phyloP scores from a whole-genome alignment of 2,329 filamentous ascomycete genomes.

The Pseudohalonectria lignicola region DNA sequence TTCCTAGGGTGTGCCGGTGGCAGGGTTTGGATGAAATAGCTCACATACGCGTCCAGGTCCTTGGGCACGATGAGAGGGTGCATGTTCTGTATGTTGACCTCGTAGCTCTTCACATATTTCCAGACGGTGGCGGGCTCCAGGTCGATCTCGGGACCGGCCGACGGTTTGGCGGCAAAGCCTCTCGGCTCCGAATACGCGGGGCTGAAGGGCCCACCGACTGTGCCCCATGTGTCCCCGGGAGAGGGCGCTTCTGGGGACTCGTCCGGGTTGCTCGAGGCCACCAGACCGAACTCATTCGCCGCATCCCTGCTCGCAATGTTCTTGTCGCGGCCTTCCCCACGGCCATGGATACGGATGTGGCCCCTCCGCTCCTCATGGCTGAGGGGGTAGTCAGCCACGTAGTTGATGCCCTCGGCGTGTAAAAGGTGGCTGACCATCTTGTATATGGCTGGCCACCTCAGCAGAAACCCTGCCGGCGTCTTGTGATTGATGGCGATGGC shows the following conservation, averaged over 20 bases:
- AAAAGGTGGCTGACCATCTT: conserved; percentile 46
- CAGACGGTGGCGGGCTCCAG: conserved; percentile 39
- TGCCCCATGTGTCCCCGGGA: conserved; percentile 47
- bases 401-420: conserved; percentile 36
- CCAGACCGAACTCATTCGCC: conserved; percentile 21
- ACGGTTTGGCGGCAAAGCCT: conserved; percentile 21
- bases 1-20: conserved; percentile 19
- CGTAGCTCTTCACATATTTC: conserved; percentile 44
- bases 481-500: conserved; percentile 79
- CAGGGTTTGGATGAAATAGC: conserved; percentile 37
- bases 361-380: conserved; percentile 64
- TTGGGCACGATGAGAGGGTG: conserved; percentile 49
- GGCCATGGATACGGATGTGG: conserved; percentile 63
- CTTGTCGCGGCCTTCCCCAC: conserved; percentile 61
- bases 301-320: conserved; percentile 35
- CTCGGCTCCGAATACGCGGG: conserved; percentile 21
- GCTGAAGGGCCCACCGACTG: conserved; percentile 37
- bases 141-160: conserved; percentile 34
- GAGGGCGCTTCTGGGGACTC: conserved; percentile 30
- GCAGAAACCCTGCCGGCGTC: conserved; percentile 73
- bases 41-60: conserved; percentile 41
- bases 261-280: conserved; percentile 6
- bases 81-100: conserved; percentile 52
- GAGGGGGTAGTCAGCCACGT: conserved; percentile 64
- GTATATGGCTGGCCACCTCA: conserved; percentile 61